Base-by-base conservation (phyloP, 768 basidiomycete species). In the Trametes maxima region DNA sequence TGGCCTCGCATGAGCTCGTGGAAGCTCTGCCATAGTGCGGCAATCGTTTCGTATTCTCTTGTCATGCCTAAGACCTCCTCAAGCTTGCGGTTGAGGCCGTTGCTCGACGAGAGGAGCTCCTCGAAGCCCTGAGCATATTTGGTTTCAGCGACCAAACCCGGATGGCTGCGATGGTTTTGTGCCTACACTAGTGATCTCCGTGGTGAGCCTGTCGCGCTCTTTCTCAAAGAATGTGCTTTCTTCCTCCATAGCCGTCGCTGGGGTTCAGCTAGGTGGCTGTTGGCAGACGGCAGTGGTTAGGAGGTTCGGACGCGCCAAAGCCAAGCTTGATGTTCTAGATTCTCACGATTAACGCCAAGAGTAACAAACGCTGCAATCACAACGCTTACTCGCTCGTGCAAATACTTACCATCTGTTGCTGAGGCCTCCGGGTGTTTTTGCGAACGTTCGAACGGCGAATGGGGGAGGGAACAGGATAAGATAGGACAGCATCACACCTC, bases 11-110 rank as follows among this genome's bases (percentile, higher is more conserved):
- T 93, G 65, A 94, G 78, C 59, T 87, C 77, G 67, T 92, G 87
- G 66, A 93, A 94, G 67, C 82, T 85, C 60, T 86, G 81, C 93
- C 94, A 95, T 50, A 97, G 78, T 2, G 84, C 80, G 3, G 94
- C 92, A 43, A 95, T 92, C 2, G 90, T 94, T 52, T 89, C 85
- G 72, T 96, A 95, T 78, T 95, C 95, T 59, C 86, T 87, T 5
- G 95, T 94, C 85, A 96, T 95, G 11, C 92, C 92, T 24, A 89
- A 77, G 2, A 95, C 93, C 71, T 97, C 94, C 74, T 98, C 95
- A 17, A 96, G 82, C 70, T 94, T 95, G 63, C 94, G 85, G 72
- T 96, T 96, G 21, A 95, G 77, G 25, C 83, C 84, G 69, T 98
- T 98, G 60, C 89, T 88, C 10, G 90, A 87, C 4, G 88, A 88